Evolutionary conservation across 2,329 filamentous ascomycete genomes (phyloP), one percentile per base, ranked within the genome.

Genomic region (Fusarium nurragi): DNA sequence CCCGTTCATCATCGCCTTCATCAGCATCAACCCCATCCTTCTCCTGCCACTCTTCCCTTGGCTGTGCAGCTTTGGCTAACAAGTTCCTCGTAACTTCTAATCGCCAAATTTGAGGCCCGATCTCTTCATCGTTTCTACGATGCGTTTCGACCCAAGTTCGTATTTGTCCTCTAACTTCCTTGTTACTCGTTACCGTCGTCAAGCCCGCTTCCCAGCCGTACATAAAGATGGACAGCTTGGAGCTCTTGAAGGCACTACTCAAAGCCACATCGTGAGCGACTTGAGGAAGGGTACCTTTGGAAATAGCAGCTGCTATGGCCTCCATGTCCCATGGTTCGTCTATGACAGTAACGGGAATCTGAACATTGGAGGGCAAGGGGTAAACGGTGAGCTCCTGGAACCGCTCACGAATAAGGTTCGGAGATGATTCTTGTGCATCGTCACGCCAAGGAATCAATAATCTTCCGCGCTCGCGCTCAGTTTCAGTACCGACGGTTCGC

Each of bases 151-250:
- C 65, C 72, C 75, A 76, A 9, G 75, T 77, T 22, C 69, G 64
- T 7, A 78, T 69, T 51, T 77, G 75, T 11, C 73, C 74, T n/a
- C 71, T 62, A 11, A 78, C 73, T 65, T 80, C 78, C 65, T 78
- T 78, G 50, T 80, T 80, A 6, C 77, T 79, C 8, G 78, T 80
- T 3, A 80, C 41, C 2, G 77, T 80, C 19, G 71, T 71, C 4
- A 75, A 38, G 10, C 71, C 71, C 13, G 63, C 68, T 16, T 69
- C 73, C 78, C 78, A 80, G 5, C 78, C 78, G 23, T 79, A 75
- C 69, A 79, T 72, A 60, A 78, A 78, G 22, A 78, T 77, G 30
- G 76, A 77, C 18, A 78, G 69, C 65, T 78, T 78, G 39, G 77
- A 73, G 56, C 72, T 74, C 56, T 74, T 76, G 52, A 80, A 76